These are phyloP conservation scores for Quercus bicolor DNA, from an alignment of 306 rosid genomes.

Conservation along the genomic window DNA sequence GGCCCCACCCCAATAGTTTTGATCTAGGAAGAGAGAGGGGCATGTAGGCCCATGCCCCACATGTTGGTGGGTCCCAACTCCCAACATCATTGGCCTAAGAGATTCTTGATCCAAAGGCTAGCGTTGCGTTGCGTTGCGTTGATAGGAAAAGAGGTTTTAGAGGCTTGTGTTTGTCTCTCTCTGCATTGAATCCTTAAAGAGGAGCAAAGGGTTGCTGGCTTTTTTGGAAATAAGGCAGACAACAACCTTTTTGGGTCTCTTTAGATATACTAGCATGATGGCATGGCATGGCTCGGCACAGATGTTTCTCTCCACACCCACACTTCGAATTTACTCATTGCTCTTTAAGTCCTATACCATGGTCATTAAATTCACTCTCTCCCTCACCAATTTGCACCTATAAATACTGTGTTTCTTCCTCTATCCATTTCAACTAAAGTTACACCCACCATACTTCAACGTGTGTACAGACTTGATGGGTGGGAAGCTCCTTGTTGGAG, in stretches of 20 bases:
- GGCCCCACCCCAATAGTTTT: not conserved
- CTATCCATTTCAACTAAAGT: slow-evolving; percentile 7
- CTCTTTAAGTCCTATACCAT: slow-evolving; percentile 18
- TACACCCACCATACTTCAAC: slow-evolving; percentile 8
- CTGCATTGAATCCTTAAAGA: slow-evolving; percentile 33
- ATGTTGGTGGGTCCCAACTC: slow-evolving; percentile 1
- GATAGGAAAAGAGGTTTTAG: slow-evolving; percentile 4
- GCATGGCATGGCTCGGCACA: slow-evolving; percentile 33
- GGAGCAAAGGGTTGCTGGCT: slow-evolving; percentile 27
- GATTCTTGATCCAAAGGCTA: slow-evolving; percentile 34
- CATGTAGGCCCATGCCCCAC: not conserved
- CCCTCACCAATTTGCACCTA: slow-evolving; percentile 23
- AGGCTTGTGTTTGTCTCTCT: slow-evolving; percentile 29
- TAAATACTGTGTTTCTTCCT: slow-evolving; percentile 41
- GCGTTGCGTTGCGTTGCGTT: not conserved
- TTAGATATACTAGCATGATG: slow-evolving; percentile 36
- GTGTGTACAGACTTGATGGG: slow-evolving; percentile 23
- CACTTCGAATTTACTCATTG: slow-evolving; percentile 33
- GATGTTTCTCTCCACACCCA: slow-evolving; percentile 10
- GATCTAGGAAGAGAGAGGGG: not conserved
- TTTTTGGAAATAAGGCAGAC: slow-evolving; percentile 56
- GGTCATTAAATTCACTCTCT: slow-evolving; percentile 7
- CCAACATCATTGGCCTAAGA: slow-evolving; percentile 6
- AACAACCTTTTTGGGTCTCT: slow-evolving; percentile 33
- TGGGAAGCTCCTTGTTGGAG: slow-evolving; percentile 88